Conservation (phyloP, 2,329 filamentous ascomycete species). For the Tolypocladium capitatum region DNA sequence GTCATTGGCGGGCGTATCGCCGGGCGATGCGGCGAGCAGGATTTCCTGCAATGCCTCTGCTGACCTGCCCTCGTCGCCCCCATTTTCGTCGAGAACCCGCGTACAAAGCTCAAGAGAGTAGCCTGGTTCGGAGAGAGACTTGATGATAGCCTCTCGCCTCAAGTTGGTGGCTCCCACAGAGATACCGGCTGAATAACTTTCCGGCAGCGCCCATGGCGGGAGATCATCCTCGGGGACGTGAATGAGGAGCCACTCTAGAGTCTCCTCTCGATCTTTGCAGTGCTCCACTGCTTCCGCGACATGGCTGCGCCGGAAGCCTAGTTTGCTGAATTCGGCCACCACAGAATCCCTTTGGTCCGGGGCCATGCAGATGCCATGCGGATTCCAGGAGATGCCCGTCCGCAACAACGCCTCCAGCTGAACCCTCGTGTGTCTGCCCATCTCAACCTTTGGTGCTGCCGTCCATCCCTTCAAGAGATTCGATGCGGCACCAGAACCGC, state of each 20-base stretch:
- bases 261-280: conserved; percentile 85
- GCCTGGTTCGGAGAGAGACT: conserved; percentile 67
- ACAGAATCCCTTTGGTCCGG: conserved; percentile 42
- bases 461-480: conserved; percentile 64
- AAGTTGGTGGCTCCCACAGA: conserved; percentile 74
- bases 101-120: conserved; percentile 78
- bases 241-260: conserved; percentile 89
- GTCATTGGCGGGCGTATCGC: conserved; percentile 6
- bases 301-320: conserved; percentile 83
- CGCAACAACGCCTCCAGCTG: conserved; percentile 72
- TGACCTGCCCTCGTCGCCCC: conserved; percentile 61
- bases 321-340: conserved; percentile 58
- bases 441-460: conserved; percentile 78
- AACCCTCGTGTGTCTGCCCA: conserved; percentile 68
- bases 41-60: conserved; percentile 64
- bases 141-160: conserved; percentile 67
- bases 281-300: conserved; percentile 75
- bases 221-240: conserved; percentile 95
- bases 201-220: conserved; percentile 83
- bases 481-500: conserved; percentile 12
- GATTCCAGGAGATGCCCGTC: conserved; percentile 75
- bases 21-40: conserved; percentile 13
- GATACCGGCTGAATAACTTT: conserved; percentile 82
- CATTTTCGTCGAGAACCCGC: conserved; percentile 57
- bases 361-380: conserved; percentile 55